phyloP scores from a whole-genome alignment of 177 flowering plant species.

The Vitis hybrid region DNA sequence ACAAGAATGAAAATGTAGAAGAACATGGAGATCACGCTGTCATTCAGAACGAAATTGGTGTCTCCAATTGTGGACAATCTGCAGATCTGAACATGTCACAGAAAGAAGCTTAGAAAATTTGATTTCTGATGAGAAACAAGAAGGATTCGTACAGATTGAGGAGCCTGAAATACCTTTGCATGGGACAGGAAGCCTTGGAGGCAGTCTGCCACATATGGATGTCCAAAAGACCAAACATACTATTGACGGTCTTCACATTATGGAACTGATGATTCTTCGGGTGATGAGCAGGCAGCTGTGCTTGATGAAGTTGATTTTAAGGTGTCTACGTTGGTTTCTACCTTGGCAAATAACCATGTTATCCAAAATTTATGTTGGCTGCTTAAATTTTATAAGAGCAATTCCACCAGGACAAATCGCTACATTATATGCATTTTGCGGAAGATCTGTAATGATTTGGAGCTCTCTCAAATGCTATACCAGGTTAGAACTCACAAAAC shows the following conservation, averaged over 20 bases:
- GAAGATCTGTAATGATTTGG: slow-evolving; percentile 80
- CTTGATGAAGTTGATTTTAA: slow-evolving; percentile 82
- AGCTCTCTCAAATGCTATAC: slow-evolving; percentile 92
- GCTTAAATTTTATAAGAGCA: slow-evolving; percentile 84
- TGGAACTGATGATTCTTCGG: slow-evolving; percentile 56
- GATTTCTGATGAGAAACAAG: slow-evolving; percentile 28
- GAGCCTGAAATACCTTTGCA: slow-evolving; percentile 21
- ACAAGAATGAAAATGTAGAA: slow-evolving; percentile 28
- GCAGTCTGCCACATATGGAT: slow-evolving; percentile 20
- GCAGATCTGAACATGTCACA: slow-evolving; percentile 10
- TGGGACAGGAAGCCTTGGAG: slow-evolving; percentile 17
- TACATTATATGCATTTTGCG: slow-evolving; percentile 59
- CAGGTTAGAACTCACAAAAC: slow-evolving; percentile 51
- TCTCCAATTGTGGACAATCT: slow-evolving; percentile 24
- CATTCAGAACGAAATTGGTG: slow-evolving; percentile 25
- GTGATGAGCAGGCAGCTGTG: slow-evolving; percentile 49
- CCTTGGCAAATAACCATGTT: slow-evolving; percentile 63
- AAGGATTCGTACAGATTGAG: slow-evolving; percentile 20
- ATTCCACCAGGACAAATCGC: slow-evolving; percentile 66
- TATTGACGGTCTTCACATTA: slow-evolving; percentile 26
- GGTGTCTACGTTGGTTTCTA: slow-evolving; percentile 58
- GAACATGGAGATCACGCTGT: slow-evolving; percentile 25
- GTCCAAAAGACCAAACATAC: slow-evolving; percentile 20
- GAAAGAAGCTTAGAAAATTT: slow-evolving; percentile 17
- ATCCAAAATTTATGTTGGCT: slow-evolving; percentile 90